Evolutionary conservation across 805 yeast genomes (phyloP), one percentile per base, ranked within the genome.

Genomic region (Sporopachydermia lactativora): DNA sequence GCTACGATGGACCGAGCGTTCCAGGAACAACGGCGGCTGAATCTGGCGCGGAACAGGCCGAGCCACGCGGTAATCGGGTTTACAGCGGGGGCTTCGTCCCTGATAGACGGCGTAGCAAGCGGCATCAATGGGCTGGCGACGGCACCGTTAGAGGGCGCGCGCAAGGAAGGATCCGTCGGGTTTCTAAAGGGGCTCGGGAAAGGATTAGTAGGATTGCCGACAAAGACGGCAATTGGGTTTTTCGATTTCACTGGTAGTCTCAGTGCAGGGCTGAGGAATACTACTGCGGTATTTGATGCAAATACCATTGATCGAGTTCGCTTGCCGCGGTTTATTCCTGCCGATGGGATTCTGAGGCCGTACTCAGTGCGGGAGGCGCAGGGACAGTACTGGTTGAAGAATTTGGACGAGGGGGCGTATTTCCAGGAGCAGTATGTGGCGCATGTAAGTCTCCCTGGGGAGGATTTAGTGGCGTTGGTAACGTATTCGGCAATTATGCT

Each of bases 171-270:
- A 3, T 76, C 97, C 0, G 64, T 77, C 3, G 99, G 98, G 0
- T 89, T 92, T 56, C 75, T 92, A 61, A 84, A 78, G 54, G 99
- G 99, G 1, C 54, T 92, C 3, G 98, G 98, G 3, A 82, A 79
- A 52, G 99, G 98, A 8, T 53, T 94, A n/a, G 74, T 92, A 42
- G 98, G 98, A 0, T 61, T 94, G 19, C 98, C 99, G 0, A 88
- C 98, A 0, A 92, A 92, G 63, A 84, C 97, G 0, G 95, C 96
- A 0, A 86, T 89, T 49, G 99, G 99, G 8, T 56, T 92, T 17
- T 78, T 92, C 48, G 99, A 92, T 55, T 66, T 94, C 46, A 95
- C 97, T 1, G 81, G 82, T 41, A 89, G 84, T 57, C 77, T 92
- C 31, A 78, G 95, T 61, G 96, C 88, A 55, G 97, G 97, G 18